Percentiles rank a stretch among this genome's conserved stretches.
These are phyloP conservation scores for Calendula officinalis DNA, from an alignment of 129 eudicot species.

Conservation along the genomic window DNA sequence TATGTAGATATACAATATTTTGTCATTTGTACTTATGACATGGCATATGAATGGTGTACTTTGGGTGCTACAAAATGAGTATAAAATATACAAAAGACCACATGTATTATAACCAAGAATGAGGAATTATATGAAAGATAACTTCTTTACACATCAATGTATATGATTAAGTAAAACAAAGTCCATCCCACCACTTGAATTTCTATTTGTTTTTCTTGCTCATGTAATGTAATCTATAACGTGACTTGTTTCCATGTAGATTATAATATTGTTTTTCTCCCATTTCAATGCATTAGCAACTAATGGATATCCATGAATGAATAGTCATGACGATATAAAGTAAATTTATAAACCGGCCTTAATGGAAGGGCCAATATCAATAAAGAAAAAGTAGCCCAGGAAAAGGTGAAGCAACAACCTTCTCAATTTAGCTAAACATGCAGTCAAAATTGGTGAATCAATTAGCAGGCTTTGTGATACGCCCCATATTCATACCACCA, in stretches of 20 bases:
- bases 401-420: neutral
- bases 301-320: constrained; percentile 15
- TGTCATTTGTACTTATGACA: constrained; percentile 8
- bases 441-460: neutral
- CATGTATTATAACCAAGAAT: neutral
- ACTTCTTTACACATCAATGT: constrained; percentile 13
- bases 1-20: neutral
- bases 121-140: constrained; percentile 5
- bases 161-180: neutral
- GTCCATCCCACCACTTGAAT: neutral
- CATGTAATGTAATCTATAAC: neutral
- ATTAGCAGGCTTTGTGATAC: neutral
- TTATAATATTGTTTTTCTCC: neutral
- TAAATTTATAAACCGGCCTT: constrained; percentile 1
- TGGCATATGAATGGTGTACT: neutral
- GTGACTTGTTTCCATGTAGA: constrained; percentile 22
- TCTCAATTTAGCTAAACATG: neutral
- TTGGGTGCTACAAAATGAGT: neutral
- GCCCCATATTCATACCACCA: neutral
- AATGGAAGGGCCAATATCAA: neutral
- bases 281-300: neutral
- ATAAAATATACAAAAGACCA: neutral
- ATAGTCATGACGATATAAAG: constrained; percentile 14
- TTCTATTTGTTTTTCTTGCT: neutral
- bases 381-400: neutral